A percentile compares a stretch with the other conserved stretches of the same genome.
phyloP scores from a whole-genome alignment of 225 moss, liverwort and hornwort genomes.

The Physcomitrellopsis africana region DNA sequence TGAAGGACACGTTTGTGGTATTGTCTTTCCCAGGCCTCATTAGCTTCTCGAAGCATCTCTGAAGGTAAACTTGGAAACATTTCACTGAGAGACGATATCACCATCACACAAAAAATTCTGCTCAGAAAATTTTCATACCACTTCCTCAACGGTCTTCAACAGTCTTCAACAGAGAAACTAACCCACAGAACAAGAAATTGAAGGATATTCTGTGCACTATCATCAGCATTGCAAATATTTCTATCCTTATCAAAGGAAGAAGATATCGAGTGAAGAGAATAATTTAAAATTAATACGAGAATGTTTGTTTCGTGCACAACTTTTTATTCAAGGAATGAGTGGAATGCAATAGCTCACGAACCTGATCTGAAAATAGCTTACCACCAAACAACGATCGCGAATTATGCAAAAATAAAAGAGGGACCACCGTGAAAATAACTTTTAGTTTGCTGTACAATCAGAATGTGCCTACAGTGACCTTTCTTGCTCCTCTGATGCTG shows the following conservation, averaged over 20 bases:
- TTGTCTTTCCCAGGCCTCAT: background rate
- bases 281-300: background rate
- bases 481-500: constrained; percentile 11
- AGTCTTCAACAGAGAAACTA: background rate
- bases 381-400: background rate
- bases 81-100: background rate
- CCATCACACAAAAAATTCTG: background rate
- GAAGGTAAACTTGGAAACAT: background rate
- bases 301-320: background rate
- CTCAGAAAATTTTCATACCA: background rate
- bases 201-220: background rate
- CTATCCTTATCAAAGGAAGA: background rate
- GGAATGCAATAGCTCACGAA: background rate
- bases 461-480: background rate
- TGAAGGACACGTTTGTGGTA: too few species aligned
- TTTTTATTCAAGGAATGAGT: background rate
- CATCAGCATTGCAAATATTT: background rate
- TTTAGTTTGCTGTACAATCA: background rate
- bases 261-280: background rate
- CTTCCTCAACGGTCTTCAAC: background rate
- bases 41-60: background rate
- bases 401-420: background rate
- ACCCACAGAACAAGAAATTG: background rate
- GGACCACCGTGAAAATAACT: background rate
- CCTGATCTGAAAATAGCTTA: background rate